Base-by-base conservation (phyloP, 2,329 filamentous ascomycete genomes). In the Pseudopyricularia javanii region DNA sequence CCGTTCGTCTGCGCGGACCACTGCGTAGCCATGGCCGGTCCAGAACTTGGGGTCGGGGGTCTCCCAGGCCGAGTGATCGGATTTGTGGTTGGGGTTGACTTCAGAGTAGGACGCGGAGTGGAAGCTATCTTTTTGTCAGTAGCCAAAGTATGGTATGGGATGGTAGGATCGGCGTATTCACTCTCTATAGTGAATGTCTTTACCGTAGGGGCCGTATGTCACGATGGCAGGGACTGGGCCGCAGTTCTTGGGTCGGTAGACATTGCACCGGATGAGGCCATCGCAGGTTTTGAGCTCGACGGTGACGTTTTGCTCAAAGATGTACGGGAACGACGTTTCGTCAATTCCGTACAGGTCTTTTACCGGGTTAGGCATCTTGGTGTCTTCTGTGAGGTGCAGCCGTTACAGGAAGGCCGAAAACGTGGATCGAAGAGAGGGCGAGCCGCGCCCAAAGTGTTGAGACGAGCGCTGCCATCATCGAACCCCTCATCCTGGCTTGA, bases 161-260 rank as follows among this genome's bases (percentile, higher is more conserved):
- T n/a, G n/a, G n/a, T n/a, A n/a, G n/a, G n/a, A n/a, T n/a, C 12
- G 6, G 3, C 17, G n/a, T 20, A 51, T 65, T 58, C 59, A 73
- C 69, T 74, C 68, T 54, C 71, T 70, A 62, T 87, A 87, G 20
- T 73, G 76, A 34, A 86, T 84, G 58, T 88, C 83, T 59, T 88
- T 88, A 47, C 85, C 84, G 57, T 88, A 88, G 0, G 85, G 85
- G 0, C 84, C 84, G 57, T 88, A 88, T 0, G 83, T 88, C 2
- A 85, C 78, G 8, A 88, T 63, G 0, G 85, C 83, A 0, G 85
- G 84, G 22, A 72, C 72, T 15, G 56, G 55, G 11, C 55, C 59
- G 14, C 53, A 28, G 1, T 35, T 47, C 51, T 66, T 64, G 0
- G 68, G 68, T 6, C 66, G 61, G 55, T 70, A 70, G 15, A 70